Evolutionary conservation across 2,329 filamentous ascomycete genomes (phyloP), one percentile per base, ranked within the genome.

Genomic region (Hypoxylon sp.): DNA sequence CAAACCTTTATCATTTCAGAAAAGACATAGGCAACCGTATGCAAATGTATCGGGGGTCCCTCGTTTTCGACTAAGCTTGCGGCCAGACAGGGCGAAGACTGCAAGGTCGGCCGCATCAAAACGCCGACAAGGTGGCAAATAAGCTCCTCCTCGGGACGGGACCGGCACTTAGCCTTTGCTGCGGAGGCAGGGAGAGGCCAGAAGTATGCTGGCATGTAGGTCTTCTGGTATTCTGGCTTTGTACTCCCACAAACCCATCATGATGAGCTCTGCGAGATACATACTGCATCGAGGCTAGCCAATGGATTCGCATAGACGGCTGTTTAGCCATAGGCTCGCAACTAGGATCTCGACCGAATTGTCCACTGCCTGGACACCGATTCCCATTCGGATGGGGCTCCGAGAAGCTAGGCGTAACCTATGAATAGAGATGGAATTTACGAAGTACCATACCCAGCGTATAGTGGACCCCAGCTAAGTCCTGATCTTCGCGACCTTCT

Each of bases 101-200:
- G 53, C 57, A 55, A 21, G 31, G 11, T 50, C 57, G 60, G 53
- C 57, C 57, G 57, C 60, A 63, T 15, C 2, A 38, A 7, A n/a
- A 18, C 47, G 24, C 23, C 40, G 21, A n/a, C 26, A 40, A 46
- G 9, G 61, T 58, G 57, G 60, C 60, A 29, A 63, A 41, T 43
- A 40, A 48, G 48, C 18, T 42, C 31, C 45, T 33, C 20, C n/a
- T 29, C 21, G 20, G 21, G 27, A 47, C 27, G 23, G 4, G 23
- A 33, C 4, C 23, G 41, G 17, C 51, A 43, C 10, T 29, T 55
- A 51, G 18, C 3, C 7, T 24, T 46, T 43, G n/a, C 29, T 33
- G 24, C 18, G 20, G 23, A 18, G n/a, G 37, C 48, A n/a, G n/a
- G n/a, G n/a, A n/a, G n/a, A n/a, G n/a, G n/a, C n/a, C n/a, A n/a